These are phyloP conservation scores for Rhodotorula sp. DNA, from an alignment of 1,284 basidiomycete genomes.

Conservation along the genomic window DNA sequence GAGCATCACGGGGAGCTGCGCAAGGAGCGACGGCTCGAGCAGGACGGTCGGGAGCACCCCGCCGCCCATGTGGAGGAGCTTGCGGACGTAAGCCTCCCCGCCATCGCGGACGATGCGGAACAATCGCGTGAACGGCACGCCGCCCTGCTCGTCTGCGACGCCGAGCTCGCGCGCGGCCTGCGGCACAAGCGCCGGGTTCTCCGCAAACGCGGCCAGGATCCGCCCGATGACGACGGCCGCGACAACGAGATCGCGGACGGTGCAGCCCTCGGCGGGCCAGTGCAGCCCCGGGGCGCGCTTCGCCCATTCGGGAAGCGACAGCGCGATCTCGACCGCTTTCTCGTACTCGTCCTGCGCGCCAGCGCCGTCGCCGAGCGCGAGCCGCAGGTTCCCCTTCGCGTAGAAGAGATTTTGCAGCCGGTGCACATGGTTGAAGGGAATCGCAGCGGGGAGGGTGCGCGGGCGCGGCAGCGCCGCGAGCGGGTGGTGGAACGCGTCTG, in stretches of 20 bases:
- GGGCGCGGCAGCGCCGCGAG: slow-evolving; percentile 34
- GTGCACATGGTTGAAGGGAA: slow-evolving; percentile 52
- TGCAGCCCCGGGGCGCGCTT: slow-evolving; percentile 7
- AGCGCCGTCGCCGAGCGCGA: slow-evolving; percentile 44
- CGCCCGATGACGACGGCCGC: slow-evolving; percentile 51
- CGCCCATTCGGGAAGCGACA: slow-evolving; percentile 34
- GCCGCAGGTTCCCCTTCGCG: slow-evolving; percentile 55
- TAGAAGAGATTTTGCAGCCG: slow-evolving; percentile 56
- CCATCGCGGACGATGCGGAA: slow-evolving; percentile 52
- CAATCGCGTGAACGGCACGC: slow-evolving; percentile 49
- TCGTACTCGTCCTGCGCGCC: slow-evolving; percentile 52
- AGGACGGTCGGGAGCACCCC: slow-evolving; percentile 57
- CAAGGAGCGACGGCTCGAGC: slow-evolving; percentile 53
- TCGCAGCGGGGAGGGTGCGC: slow-evolving; percentile 39
- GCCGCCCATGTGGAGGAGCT: slow-evolving; percentile 51
- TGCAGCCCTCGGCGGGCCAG: slow-evolving; percentile 28
- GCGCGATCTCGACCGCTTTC: slow-evolving; percentile 49
- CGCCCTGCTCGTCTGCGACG: slow-evolving; percentile 42
- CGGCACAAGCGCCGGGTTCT: slow-evolving; percentile 41
- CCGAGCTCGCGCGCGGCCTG: slow-evolving; percentile 41
- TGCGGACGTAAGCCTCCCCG: slow-evolving; percentile 50
- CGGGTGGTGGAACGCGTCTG: slow-evolving; percentile 19
- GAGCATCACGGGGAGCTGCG: slow-evolving; percentile 28
- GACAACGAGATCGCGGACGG: slow-evolving; percentile 39
- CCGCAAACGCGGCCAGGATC: slow-evolving; percentile 52